Evolutionary conservation across 768 basidiomycete genomes (phyloP), one percentile per base, ranked within the genome.

Genomic region (Roridomyces roridus): DNA sequence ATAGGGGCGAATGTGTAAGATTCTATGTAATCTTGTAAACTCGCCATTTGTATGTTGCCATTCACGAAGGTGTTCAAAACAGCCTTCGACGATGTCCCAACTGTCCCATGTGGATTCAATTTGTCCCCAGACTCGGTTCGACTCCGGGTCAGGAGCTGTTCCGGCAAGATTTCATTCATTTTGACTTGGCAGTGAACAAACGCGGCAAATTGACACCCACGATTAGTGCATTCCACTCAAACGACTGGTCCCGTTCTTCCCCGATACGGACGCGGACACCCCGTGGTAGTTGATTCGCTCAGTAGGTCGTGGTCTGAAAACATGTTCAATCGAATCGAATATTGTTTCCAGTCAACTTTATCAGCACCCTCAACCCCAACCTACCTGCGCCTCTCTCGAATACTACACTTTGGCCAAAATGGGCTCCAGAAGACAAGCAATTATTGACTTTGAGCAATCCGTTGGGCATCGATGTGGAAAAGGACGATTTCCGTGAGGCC

Each of bases 121-220:
- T n/a, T n/a, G n/a, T n/a, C n/a, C n/a, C n/a, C n/a, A n/a, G n/a
- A n/a, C n/a, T n/a, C n/a, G n/a, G n/a, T n/a, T n/a, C n/a, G n/a
- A n/a, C n/a, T n/a, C n/a, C n/a, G n/a, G n/a, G n/a, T n/a, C n/a
- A n/a, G n/a, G n/a, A n/a, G n/a, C n/a, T n/a, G n/a, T n/a, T n/a
- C n/a, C n/a, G n/a, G n/a, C n/a, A n/a, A n/a, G n/a, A n/a, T n/a
- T n/a, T n/a, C n/a, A n/a, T n/a, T n/a, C n/a, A n/a, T n/a, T n/a
- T n/a, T n/a, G n/a, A n/a, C n/a, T n/a, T n/a, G n/a, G 14, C 35
- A 48, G 47, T 48, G 6, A 48, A n/a, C 35, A 48, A 48, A 26
- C 47, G 47, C 21, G 47, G 47, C 6, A 48, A 48, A 25, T 11
- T 36, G 11, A 48, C 35, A 14, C 47, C 47, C 0, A 3, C 39